Conservation (phyloP, 2,329 filamentous ascomycete genomes). For the Pestalotiopsis sp. region DNA sequence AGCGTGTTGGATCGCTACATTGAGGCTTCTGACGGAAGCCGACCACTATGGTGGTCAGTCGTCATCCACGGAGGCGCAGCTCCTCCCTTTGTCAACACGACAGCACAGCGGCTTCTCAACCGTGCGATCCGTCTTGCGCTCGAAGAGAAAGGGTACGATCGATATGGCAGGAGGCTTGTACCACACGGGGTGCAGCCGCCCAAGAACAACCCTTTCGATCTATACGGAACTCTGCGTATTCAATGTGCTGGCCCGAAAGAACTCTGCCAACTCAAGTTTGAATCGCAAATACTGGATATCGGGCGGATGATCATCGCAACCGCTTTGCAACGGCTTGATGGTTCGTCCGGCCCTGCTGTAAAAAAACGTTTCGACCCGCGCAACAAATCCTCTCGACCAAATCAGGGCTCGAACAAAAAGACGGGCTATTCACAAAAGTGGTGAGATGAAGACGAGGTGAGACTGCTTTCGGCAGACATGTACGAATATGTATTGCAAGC, state of each 20-base stretch:
- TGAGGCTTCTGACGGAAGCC: conserved; percentile 19
- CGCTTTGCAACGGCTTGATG: background rate
- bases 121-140: conserved; percentile 27
- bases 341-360: too few species aligned
- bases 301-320: background rate
- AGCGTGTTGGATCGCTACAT: conserved; percentile 29
- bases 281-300: background rate
- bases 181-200: conserved; percentile 9
- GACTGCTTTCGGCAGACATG: too few species aligned
- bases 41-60: conserved; percentile 25
- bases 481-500: background rate
- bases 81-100: conserved; percentile 17
- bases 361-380: too few species aligned
- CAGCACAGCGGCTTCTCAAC: conserved; percentile 19
- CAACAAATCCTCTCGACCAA: too few species aligned
- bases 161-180: conserved; percentile 19
- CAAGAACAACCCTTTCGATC: conserved; percentile 5
- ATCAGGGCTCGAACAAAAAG: too few species aligned
- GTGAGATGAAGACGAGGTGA: too few species aligned
- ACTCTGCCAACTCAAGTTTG: background rate
- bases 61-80: conserved; percentile 2
- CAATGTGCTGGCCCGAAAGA: conserved; percentile 12
- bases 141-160: conserved; percentile 26
- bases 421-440: too few species aligned
- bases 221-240: conserved; percentile 26